phyloP scores from a whole-genome alignment of 768 basidiomycete genomes.

The Boletus insuetus region DNA sequence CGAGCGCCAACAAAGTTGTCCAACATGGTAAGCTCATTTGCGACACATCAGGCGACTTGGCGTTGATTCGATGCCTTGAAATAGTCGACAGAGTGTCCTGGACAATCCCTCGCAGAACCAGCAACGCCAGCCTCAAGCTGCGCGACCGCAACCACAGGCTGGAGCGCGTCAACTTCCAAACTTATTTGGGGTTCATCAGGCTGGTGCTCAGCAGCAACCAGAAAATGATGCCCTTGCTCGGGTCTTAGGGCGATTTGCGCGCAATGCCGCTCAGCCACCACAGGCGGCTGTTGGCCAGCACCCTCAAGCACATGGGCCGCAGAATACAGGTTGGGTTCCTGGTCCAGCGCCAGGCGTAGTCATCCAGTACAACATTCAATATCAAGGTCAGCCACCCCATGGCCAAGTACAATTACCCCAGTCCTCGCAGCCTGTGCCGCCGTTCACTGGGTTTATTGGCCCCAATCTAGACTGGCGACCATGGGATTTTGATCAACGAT shows the following conservation, averaged over 20 bases:
- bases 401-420: slow-evolving; percentile 31
- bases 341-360: slow-evolving; percentile 46
- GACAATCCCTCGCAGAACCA: slow-evolving; percentile 43
- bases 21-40: slow-evolving; percentile 76
- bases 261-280: slow-evolving; percentile 47
- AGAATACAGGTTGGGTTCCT: slow-evolving; percentile 33
- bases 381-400: slow-evolving; percentile 42
- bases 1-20: slow-evolving; percentile 97
- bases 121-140: slow-evolving; percentile 28
- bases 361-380: slow-evolving; percentile 65
- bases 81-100: slow-evolving; percentile 76
- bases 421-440: slow-evolving; percentile 43
- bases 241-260: slow-evolving; percentile 51
- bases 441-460: slow-evolving; percentile 60
- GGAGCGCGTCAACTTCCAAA: slow-evolving; percentile 33
- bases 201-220: slow-evolving; percentile 34
- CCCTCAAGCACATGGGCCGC: slow-evolving; percentile 30
- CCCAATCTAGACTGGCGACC: slow-evolving; percentile 65
- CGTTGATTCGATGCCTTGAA: slow-evolving; percentile 1
- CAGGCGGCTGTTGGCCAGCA: slow-evolving; percentile 31
- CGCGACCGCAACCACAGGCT: slow-evolving; percentile 26
- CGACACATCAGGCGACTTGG: background rate
- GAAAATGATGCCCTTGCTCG: slow-evolving; percentile 39
- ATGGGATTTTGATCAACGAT: slow-evolving; percentile 48
- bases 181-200: slow-evolving; percentile 27